Evolutionary conservation across 306 rosid species (phyloP), one percentile per base, ranked within the genome.

Genomic region (Vachellia pachyceras): DNA sequence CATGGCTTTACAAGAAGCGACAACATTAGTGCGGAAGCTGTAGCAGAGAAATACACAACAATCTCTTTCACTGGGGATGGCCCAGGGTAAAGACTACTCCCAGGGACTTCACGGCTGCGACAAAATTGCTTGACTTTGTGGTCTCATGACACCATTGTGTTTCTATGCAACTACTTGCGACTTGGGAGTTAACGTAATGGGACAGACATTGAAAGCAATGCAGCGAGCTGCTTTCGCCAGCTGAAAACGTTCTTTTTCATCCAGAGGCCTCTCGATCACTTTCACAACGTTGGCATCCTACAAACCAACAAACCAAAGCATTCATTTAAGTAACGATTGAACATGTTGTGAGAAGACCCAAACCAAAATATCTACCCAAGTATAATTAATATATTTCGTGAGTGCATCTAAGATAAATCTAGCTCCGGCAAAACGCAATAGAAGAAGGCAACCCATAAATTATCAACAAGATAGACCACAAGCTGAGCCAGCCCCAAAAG

Each of bases 201-300:
- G 99, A 73, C 97, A 91, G 35, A 95, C 85, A 18, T 92, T 90
- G 86, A 95, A 95, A n/a, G 99, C 92, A 22, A 93, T 84, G 35
- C 99, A 95, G 20, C 99, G 94, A 84, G 99, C 99, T 25, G 98
- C 99, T 86, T 93, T 95, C 18, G 98, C 99, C 90, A 95, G 83
- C 90, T 81, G 86, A 87, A 91, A 93, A 78, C 97, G 90, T 84
- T 95, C 99, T 10, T 83, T 87, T 76, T 95, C 98, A 44, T 92
- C 87, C 83, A 93, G 84, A 33, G 97, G 97, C 84, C 99, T 92
- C 85, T 95, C 99, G 12, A 95, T 95, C 90, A 93, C 99, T 90
- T 92, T 95, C 20, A 93, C 88, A 72, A 91, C 73, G 82, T 93
- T 95, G 33, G 88, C 94, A 84, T 95, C 99, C 99, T 95, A 66